A percentile compares a stretch with the other conserved stretches of the same genome.
Conservation (phyloP, 495 filamentous ascomycete genomes). For the Penicillium coffeae region DNA sequence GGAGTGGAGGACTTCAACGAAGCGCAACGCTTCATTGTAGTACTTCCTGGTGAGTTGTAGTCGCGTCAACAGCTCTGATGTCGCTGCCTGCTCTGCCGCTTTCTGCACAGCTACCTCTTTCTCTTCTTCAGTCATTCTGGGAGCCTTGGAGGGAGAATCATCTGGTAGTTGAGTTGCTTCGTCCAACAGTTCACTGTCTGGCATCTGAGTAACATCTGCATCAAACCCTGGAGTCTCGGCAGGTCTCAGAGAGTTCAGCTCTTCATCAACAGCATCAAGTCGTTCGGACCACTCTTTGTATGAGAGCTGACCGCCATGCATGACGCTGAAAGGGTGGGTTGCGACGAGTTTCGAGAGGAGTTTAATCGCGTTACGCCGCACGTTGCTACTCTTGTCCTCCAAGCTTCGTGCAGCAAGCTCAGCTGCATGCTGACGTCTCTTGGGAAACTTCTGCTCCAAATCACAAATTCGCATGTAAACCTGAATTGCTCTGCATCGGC, state of each 20-base stretch:
- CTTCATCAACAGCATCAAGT: slow-evolving; percentile 72
- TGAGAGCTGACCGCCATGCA: slow-evolving; percentile 84
- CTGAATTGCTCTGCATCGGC: slow-evolving; percentile 85
- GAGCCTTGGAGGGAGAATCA: slow-evolving; percentile 58
- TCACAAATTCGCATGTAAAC: slow-evolving; percentile 90
- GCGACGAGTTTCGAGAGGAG: slow-evolving; percentile 80
- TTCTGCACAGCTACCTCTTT: slow-evolving; percentile 53
- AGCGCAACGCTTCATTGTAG: slow-evolving; percentile 85
- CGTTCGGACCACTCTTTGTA: slow-evolving; percentile 79
- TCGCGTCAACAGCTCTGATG: slow-evolving; percentile 76
- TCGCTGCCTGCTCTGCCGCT: slow-evolving; percentile 67
- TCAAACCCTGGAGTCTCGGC: slow-evolving; percentile 72
- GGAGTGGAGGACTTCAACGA: slow-evolving; percentile 88
- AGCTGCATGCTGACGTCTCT: slow-evolving; percentile 79
- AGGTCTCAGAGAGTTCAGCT: slow-evolving; percentile 78
- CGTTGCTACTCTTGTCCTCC: slow-evolving; percentile 97
- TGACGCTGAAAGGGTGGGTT: slow-evolving; percentile 87
- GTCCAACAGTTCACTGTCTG: slow-evolving; percentile 77
- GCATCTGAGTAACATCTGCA: slow-evolving; percentile 57
- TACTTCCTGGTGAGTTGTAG: slow-evolving; percentile 85
- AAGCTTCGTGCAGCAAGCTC: slow-evolving; percentile 83
- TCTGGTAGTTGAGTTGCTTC: slow-evolving; percentile 81
- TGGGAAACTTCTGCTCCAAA: slow-evolving; percentile 90
- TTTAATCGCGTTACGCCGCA: slow-evolving; percentile 91
- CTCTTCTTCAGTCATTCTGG: slow-evolving; percentile 56